Evolutionary conservation across 2,329 filamentous ascomycete species (phyloP).

Genomic region (Aspergillus sojae): DNA sequence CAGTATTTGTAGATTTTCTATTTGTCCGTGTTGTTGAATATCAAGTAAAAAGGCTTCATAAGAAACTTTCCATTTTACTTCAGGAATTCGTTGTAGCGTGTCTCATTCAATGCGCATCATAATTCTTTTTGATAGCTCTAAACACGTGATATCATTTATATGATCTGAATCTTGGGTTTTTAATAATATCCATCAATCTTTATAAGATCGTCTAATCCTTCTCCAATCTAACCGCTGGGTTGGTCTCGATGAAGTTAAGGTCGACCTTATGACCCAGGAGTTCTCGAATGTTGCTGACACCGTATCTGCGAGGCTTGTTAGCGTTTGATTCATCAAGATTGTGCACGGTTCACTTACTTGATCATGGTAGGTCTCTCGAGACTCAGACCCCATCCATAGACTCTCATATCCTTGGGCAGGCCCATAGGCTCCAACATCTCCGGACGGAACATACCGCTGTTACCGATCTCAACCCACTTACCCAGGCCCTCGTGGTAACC

Average conservation of each 20-base stretch:
- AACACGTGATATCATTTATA: slow-evolving; percentile 4
- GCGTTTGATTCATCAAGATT: not conserved
- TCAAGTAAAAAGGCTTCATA: not conserved
- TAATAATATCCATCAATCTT: slow-evolving; percentile 22
- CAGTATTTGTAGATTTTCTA: slow-evolving; percentile 4
- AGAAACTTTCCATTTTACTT: not conserved
- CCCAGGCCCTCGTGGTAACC: slow-evolving; percentile 85
- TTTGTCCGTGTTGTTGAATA: not conserved
- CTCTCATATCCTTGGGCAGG: slow-evolving; percentile 83
- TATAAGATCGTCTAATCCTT: slow-evolving; percentile 63
- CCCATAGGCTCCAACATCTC: slow-evolving; percentile 98
- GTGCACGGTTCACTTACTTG: slow-evolving; percentile 62
- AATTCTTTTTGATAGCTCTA: slow-evolving; percentile 8
- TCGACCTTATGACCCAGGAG: slow-evolving; percentile 94
- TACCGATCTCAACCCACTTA: slow-evolving; percentile 96
- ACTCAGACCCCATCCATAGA: slow-evolving; percentile 91
- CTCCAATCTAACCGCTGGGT: slow-evolving; percentile 86
- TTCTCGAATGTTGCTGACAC: slow-evolving; percentile 87
- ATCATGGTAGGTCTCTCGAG: slow-evolving; percentile 98
- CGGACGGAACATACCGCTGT: slow-evolving; percentile 97
- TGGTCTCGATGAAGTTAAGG: slow-evolving; percentile 86
- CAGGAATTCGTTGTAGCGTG: not conserved
- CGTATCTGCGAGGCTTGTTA: slow-evolving; percentile 52
- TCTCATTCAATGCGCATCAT: slow-evolving; percentile 8
- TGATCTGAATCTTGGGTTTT: slow-evolving; percentile 12